phyloP scores from a whole-genome alignment of 176 grass and related monocot genomes.

The Microstegium vimineum region DNA sequence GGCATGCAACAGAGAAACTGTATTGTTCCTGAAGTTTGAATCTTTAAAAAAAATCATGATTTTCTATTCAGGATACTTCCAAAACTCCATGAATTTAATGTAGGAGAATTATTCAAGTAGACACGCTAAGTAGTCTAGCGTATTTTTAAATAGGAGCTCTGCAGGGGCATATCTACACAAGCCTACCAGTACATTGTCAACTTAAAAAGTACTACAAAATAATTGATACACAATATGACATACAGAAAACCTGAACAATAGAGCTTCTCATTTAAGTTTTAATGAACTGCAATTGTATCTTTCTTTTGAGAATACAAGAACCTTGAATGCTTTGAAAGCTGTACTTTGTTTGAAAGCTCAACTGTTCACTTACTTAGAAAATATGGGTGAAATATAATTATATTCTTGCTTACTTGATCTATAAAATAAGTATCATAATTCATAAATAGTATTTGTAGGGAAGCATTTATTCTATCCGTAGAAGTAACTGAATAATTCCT shows the following conservation, averaged over 20 bases:
- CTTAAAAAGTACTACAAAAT: constrained; percentile 7
- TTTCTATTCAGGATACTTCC: background rate
- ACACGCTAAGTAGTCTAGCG: background rate
- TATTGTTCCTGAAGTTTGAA: background rate
- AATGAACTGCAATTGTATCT: background rate
- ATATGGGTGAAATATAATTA: background rate
- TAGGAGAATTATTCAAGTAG: constrained; percentile 14
- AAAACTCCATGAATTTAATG: background rate
- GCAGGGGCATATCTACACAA: background rate
- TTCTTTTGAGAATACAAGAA: background rate
- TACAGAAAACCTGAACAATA: background rate
- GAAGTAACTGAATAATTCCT: constrained; percentile 9
- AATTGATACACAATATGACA: background rate
- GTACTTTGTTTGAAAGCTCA: constrained; percentile 9
- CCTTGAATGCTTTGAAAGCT: background rate
- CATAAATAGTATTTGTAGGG: background rate
- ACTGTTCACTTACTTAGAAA: background rate
- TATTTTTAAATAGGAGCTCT: constrained; percentile 6
- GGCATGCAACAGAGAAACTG: background rate
- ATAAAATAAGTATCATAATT: background rate
- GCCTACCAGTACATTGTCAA: constrained; percentile 7
- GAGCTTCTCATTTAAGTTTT: background rate
- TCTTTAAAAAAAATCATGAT: constrained; percentile 6
- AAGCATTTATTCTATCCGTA: background rate
- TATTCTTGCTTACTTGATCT: constrained; percentile 9